A percentile compares a stretch with the other conserved stretches of the same genome.
Evolutionary conservation across 2,329 filamentous ascomycete species (phyloP).

Genomic region (Monosporascus sp.): DNA sequence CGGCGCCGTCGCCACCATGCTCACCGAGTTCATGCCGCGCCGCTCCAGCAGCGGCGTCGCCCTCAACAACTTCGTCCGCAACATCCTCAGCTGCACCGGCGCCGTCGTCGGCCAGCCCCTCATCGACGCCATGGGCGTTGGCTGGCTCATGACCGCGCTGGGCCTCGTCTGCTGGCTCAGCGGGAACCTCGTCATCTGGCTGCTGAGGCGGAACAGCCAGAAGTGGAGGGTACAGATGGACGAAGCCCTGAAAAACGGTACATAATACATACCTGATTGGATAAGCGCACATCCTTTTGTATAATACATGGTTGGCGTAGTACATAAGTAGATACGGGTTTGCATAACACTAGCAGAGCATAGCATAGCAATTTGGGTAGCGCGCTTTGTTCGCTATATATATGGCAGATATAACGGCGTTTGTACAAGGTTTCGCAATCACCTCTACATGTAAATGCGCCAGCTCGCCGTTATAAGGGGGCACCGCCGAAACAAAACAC

Average conservation of each 20-base stretch:
- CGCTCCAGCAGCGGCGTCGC: constrained; percentile 68
- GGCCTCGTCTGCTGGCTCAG: constrained; percentile 50
- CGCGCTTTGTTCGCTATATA: no score
- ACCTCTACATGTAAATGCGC: no score
- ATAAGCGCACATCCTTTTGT: background rate
- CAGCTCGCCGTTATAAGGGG: no score
- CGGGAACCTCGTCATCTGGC: constrained; percentile 53
- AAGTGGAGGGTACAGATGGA: constrained; percentile 64
- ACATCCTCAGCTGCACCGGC: constrained; percentile 71
- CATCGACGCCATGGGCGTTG: constrained; percentile 65
- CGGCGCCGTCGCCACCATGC: constrained; percentile 69
- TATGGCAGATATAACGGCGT: background rate
- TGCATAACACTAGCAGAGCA: background rate
- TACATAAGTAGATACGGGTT: no score
- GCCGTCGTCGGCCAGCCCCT: constrained; percentile 65
- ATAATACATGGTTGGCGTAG: background rate
- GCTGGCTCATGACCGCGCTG: constrained; percentile 66
- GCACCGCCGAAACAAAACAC: no score
- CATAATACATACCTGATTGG: background rate
- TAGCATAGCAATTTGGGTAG: no score
- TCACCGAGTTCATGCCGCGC: constrained; percentile 77
- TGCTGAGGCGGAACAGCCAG: constrained; percentile 54
- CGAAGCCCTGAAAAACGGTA: constrained; percentile 26
- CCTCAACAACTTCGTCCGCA: constrained; percentile 75
- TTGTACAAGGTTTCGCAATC: no score